A percentile compares a stretch with the other conserved stretches of the same genome.
These are phyloP conservation scores for Zygotorulaspora sp. DNA, from an alignment of 805 yeast species.

Conservation along the genomic window DNA sequence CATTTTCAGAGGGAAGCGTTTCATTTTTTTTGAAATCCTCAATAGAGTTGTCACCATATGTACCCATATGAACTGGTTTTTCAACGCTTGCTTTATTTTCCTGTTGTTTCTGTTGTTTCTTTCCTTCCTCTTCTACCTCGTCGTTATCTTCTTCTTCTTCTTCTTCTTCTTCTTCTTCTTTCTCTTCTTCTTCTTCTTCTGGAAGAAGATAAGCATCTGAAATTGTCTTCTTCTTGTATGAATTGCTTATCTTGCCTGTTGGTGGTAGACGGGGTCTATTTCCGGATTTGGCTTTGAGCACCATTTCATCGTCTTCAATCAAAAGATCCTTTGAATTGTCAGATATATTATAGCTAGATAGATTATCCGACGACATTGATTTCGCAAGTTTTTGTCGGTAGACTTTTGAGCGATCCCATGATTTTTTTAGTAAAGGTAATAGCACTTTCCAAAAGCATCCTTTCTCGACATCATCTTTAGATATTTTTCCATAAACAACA, in stretches of 20 bases:
- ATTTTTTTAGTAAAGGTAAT: conserved; percentile 48
- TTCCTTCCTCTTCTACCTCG: too few species aligned
- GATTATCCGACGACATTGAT: conserved; percentile 32
- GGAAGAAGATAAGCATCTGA: conserved; percentile 51
- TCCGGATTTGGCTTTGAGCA: conserved; percentile 65
- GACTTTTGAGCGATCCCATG: conserved; percentile 40
- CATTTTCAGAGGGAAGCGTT: conserved; percentile 4
- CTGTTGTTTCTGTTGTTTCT: conserved; percentile 24
- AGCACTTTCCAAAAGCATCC: conserved; percentile 50
- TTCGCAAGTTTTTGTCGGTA: conserved; percentile 43
- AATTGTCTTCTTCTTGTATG: conserved; percentile 64
- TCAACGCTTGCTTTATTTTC: conserved; percentile 4
- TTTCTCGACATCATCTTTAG: conserved; percentile 45
- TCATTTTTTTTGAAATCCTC: conserved; percentile 1
- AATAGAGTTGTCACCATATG: not conserved
- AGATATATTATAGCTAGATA: conserved; percentile 27
- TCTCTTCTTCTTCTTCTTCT: conserved; percentile 25
- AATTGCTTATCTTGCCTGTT: conserved; percentile 71
- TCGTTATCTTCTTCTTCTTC: conserved; percentile 25
- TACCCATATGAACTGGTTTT: conserved; percentile 1
- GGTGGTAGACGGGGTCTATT: conserved; percentile 82
- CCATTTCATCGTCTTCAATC: conserved; percentile 80
- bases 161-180: conserved; percentile 26
- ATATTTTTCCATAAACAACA: conserved; percentile 48
- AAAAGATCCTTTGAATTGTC: conserved; percentile 41